phyloP scores from a whole-genome alignment of 176 grass and related monocot genomes.

The Oryza officinalis region DNA sequence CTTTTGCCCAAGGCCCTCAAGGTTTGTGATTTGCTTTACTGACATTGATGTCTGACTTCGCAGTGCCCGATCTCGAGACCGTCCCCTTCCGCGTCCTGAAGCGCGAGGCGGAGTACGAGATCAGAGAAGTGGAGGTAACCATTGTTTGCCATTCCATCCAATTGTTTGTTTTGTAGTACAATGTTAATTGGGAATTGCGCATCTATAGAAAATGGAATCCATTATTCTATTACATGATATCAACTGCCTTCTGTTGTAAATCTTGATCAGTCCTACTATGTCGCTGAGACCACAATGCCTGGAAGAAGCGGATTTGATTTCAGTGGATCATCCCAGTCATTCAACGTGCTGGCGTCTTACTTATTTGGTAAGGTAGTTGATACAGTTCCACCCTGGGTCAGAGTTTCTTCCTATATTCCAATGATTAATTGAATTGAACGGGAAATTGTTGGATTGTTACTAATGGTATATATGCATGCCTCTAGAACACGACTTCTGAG shows the following conservation, averaged over 20 bases:
- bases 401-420: slow-evolving; percentile 4
- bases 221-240: neutral
- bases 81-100: slow-evolving; percentile 70
- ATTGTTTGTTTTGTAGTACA: neutral
- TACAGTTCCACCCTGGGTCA: neutral
- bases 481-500: slow-evolving; percentile 66
- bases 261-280: slow-evolving; percentile 67
- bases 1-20: neutral
- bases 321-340: slow-evolving; percentile 74
- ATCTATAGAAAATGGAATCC: neutral
- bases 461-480: slow-evolving; percentile 24
- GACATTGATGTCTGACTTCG: neutral
- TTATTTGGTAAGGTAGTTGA: slow-evolving; percentile 95
- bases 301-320: slow-evolving; percentile 80
- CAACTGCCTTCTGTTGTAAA: neutral
- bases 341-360: slow-evolving; percentile 78
- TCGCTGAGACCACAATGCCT: slow-evolving; percentile 79
- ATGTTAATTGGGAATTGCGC: neutral
- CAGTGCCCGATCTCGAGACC: slow-evolving; percentile 85
- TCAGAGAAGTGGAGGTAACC: slow-evolving; percentile 86
- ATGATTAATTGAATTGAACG: neutral
- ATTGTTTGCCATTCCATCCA: neutral
- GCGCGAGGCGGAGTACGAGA: slow-evolving; percentile 65
- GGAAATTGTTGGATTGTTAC: neutral
- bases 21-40: neutral